A percentile compares a stretch with the other conserved stretches of the same genome.
Conservation (phyloP, 2,329 filamentous ascomycete species). For the Aquanectria penicillioides region DNA sequence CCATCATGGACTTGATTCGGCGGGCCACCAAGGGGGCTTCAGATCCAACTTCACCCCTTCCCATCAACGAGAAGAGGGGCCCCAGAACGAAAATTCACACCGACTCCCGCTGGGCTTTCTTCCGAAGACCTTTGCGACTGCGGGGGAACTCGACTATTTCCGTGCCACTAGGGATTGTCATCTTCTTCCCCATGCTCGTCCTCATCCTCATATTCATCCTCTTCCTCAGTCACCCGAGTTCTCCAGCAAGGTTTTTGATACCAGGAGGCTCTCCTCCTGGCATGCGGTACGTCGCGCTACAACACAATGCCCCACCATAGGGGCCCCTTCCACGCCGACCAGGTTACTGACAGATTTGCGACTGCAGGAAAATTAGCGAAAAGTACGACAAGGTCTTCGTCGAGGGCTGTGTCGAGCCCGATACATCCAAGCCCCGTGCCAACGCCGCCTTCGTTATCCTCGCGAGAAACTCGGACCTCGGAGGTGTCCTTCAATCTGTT, state of each 20-base stretch:
- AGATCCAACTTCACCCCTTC: conserved; percentile 54
- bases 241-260: conserved; percentile 83
- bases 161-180: conserved; percentile 89
- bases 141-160: conserved; percentile 93
- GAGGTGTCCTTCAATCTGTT: conserved; percentile 94
- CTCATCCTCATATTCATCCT: conserved; percentile 90
- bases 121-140: conserved; percentile 86
- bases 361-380: conserved; percentile 88
- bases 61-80: conserved; percentile 60
- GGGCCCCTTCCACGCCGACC: neutral
- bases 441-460: conserved; percentile 97
- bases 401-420: conserved; percentile 85
- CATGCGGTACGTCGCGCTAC: conserved; percentile 74
- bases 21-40: conserved; percentile 64
- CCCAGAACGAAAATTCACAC: conserved; percentile 50
- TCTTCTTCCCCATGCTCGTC: conserved; percentile 92
- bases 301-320: neutral
- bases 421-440: conserved; percentile 81
- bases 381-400: conserved; percentile 97
- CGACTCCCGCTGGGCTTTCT: conserved; percentile 75
- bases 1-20: conserved; percentile 67
- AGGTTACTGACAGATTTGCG: conserved; percentile 26
- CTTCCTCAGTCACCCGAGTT: conserved; percentile 87
- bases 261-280: conserved; percentile 87
- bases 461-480: conserved; percentile 94